phyloP scores from a whole-genome alignment of 495 filamentous ascomycete species.

The Sphaerosporella brunnea region DNA sequence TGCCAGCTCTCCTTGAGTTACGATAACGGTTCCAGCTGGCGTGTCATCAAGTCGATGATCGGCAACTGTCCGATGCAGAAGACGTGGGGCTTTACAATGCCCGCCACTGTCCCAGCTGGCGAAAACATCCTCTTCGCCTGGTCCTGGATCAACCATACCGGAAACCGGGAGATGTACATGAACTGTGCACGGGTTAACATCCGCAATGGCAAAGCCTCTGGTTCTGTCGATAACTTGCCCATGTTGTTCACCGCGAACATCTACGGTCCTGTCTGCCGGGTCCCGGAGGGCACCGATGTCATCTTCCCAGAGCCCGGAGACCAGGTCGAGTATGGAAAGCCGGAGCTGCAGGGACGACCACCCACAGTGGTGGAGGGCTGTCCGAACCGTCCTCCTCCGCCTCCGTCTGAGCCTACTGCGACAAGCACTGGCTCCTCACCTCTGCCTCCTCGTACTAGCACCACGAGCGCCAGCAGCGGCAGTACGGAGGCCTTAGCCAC shows the following conservation, averaged over 20 bases:
- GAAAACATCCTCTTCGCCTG: constrained; percentile 35
- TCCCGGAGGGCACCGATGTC: constrained; percentile 19
- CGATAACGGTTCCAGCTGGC: constrained; percentile 43
- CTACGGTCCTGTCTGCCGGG: constrained; percentile 9
- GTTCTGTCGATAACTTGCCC: constrained; percentile 30
- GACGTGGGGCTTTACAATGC: not conserved
- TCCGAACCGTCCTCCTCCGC: no score
- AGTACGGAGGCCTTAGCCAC: no score
- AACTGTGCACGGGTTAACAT: constrained; percentile 40
- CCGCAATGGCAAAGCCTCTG: constrained; percentile 27
- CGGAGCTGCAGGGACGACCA: not conserved
- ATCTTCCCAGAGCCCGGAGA: constrained; percentile 57
- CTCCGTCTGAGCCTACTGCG: no score
- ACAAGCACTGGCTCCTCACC: no score
- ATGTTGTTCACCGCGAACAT: constrained; percentile 45
- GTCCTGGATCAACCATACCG: constrained; percentile 43
- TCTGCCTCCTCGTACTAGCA: no score
- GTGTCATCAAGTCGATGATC: constrained; percentile 47
- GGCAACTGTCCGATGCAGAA: constrained; percentile 37
- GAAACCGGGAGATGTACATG: constrained; percentile 46
- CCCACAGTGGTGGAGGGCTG: not conserved
- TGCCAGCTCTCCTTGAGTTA: constrained; percentile 49
- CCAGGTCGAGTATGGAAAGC: constrained; percentile 29
- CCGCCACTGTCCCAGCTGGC: not conserved
- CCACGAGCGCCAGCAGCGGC: no score